Evolutionary conservation across 768 basidiomycete species (phyloP).

Genomic region (Porpolomopsis calyptriformis): DNA sequence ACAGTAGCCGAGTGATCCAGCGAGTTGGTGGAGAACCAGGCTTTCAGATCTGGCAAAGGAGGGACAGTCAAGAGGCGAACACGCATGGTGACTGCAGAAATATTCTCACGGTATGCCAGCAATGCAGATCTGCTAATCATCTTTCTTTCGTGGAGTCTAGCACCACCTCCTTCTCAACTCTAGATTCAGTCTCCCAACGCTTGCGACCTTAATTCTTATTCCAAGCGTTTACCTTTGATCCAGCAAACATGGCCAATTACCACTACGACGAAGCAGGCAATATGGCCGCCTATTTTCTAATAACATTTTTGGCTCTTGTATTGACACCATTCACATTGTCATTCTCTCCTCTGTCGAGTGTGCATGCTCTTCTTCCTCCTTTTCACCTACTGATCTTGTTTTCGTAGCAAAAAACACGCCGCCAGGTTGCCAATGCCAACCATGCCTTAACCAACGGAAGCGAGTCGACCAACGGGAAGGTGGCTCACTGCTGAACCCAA

Average conservation of each 20-base stretch:
- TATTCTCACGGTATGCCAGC: neutral
- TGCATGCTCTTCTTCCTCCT: conserved; percentile 9
- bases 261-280: conserved; percentile 79
- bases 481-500: conserved; percentile 39
- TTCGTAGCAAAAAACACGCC: conserved; percentile 24
- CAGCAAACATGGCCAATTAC: conserved; percentile 57
- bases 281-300: conserved; percentile 84
- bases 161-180: too few species aligned
- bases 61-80: conserved; percentile 36
- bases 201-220: too few species aligned
- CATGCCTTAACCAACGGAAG: conserved; percentile 47
- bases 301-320: conserved; percentile 78
- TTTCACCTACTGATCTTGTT: conserved; percentile 10
- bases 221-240: neutral
- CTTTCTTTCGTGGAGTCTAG: too few species aligned
- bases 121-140: too few species aligned
- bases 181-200: too few species aligned
- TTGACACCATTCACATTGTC: conserved; percentile 70
- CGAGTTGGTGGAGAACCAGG: conserved; percentile 33
- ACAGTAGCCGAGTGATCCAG: conserved; percentile 17
- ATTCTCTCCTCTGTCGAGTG: conserved; percentile 35
- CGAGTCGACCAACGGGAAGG: conserved; percentile 30
- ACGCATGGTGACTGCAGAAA: conserved; percentile 29
- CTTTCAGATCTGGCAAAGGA: conserved; percentile 40
- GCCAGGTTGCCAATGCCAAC: conserved; percentile 50